Evolutionary conservation across 257 asterid genomes (phyloP).

Genomic region (Nicotiana undulata): DNA sequence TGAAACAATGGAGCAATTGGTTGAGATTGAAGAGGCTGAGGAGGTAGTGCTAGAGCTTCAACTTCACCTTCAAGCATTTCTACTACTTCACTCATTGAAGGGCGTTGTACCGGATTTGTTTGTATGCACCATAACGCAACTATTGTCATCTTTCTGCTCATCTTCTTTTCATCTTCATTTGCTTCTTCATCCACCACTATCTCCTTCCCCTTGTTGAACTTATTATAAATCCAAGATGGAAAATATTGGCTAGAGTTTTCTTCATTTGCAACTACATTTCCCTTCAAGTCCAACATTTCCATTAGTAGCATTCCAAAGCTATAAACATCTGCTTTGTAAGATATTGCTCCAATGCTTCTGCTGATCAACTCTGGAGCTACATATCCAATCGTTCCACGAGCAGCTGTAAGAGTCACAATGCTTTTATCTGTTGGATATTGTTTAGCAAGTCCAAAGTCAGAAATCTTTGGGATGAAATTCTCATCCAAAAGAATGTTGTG

Average conservation of each 20-base stretch:
- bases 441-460: background rate
- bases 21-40: background rate
- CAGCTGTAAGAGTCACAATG: background rate
- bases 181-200: background rate
- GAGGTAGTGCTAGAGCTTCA: background rate
- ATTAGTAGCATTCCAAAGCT: slow-evolving; percentile 1
- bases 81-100: background rate
- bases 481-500: background rate
- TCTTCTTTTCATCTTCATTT: background rate
- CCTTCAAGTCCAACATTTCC: background rate
- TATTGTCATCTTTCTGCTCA: background rate
- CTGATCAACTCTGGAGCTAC: background rate
- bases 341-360: background rate
- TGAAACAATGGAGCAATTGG: background rate
- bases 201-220: background rate
- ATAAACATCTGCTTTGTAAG: slow-evolving; percentile 2
- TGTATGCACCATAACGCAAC: background rate
- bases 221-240: background rate
- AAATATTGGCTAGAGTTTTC: background rate
- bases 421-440: background rate
- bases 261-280: background rate
- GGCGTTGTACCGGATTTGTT: background rate
- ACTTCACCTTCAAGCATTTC: background rate
- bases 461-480: background rate
- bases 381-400: background rate